Conservation (phyloP, 1,284 basidiomycete species). For the Marasmius tenuissimus region DNA sequence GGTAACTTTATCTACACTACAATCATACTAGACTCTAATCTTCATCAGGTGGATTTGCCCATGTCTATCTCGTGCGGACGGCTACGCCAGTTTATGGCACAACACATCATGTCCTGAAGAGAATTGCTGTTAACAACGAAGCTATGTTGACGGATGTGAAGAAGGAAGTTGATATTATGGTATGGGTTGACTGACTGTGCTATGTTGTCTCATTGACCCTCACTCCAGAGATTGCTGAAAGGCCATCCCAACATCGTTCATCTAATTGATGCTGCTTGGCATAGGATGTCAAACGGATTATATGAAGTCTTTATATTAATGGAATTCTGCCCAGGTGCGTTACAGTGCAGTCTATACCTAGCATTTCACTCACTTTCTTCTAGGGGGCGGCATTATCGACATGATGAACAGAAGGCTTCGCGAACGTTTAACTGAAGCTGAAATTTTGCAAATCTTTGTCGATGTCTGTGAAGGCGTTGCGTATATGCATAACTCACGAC, state of each 20-base stretch:
- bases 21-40: slow-evolving; percentile 2
- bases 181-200: slow-evolving; percentile 40
- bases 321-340: slow-evolving; percentile 85
- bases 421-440: slow-evolving; percentile 90
- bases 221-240: slow-evolving; percentile 73
- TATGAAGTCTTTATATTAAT: slow-evolving; percentile 99
- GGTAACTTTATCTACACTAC: slow-evolving; percentile 45
- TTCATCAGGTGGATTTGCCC: slow-evolving; percentile 89
- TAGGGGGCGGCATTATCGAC: slow-evolving; percentile 97
- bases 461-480: slow-evolving; percentile 93
- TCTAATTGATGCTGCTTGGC: slow-evolving; percentile 93
- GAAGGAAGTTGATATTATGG: slow-evolving; percentile 99
- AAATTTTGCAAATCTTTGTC: slow-evolving; percentile 97
- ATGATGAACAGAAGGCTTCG: slow-evolving; percentile 97
- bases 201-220: slow-evolving; percentile 25
- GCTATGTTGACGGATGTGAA: slow-evolving; percentile 91
- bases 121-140: slow-evolving; percentile 93
- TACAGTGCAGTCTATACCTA: not conserved
- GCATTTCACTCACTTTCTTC: not conserved
- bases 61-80: slow-evolving; percentile 95
- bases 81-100: slow-evolving; percentile 84
- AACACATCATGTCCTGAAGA: slow-evolving; percentile 95
- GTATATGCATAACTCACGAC: slow-evolving; percentile 92
- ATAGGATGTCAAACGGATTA: slow-evolving; percentile 75
- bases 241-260: slow-evolving; percentile 93